These are phyloP conservation scores for Lonicera japonica DNA, from an alignment of 129 eudicot species.

Conservation along the genomic window DNA sequence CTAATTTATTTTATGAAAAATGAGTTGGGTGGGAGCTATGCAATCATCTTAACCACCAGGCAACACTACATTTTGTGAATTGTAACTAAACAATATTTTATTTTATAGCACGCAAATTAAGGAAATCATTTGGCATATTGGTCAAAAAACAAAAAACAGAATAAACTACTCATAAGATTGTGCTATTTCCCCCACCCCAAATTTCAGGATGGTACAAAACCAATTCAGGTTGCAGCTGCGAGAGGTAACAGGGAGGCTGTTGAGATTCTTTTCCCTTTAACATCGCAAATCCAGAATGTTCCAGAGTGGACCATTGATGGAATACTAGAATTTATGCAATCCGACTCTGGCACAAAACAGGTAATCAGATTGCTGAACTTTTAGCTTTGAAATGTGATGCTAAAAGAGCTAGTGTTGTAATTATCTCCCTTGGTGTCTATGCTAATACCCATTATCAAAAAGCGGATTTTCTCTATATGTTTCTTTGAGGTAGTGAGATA, in stretches of 20 bases:
- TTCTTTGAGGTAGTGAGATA: too few relatives aligned
- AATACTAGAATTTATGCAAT: constrained; percentile 58
- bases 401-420: background rate
- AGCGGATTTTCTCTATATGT: background rate
- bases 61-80: too few relatives aligned
- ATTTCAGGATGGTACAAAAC: constrained; percentile 69
- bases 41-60: too few relatives aligned
- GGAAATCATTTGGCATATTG: background rate
- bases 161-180: background rate
- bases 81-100: too few relatives aligned
- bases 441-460: background rate
- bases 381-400: background rate
- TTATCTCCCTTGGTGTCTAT: background rate
- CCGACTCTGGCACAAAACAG: constrained; percentile 41
- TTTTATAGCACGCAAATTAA: too few relatives aligned
- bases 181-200: background rate
- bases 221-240: constrained; percentile 82
- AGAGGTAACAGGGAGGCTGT: constrained; percentile 59
- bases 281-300: constrained; percentile 41
- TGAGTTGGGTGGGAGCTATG: too few relatives aligned
- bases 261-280: constrained; percentile 61
- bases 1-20: too few relatives aligned
- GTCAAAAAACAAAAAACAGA: too few relatives aligned
- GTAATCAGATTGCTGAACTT: constrained; percentile 24
- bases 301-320: constrained; percentile 77